Evolutionary conservation across 495 filamentous ascomycete genomes (phyloP).

Genomic region (Neurospora sp.): DNA sequence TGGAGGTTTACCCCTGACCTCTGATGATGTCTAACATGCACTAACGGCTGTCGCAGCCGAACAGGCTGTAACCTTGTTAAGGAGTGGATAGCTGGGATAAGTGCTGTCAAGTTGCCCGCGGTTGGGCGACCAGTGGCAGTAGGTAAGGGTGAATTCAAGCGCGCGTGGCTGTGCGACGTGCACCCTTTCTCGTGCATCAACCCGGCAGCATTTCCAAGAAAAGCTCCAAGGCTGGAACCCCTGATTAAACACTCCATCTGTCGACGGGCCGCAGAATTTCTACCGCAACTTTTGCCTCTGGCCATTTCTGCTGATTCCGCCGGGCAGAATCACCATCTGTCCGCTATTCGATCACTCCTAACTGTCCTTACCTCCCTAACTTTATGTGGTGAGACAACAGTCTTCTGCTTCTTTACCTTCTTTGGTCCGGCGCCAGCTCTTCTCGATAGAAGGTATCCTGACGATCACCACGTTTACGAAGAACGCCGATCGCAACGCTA

Average conservation of each 20-base stretch:
- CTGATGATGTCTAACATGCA: background rate
- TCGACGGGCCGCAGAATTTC: background rate
- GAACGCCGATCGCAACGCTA: background rate
- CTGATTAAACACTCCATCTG: background rate
- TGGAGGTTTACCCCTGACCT: background rate
- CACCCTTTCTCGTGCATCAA: conserved; percentile 17
- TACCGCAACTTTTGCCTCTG: background rate
- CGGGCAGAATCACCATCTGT: background rate
- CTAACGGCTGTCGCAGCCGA: background rate
- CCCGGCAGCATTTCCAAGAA: conserved; percentile 6
- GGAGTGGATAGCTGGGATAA: background rate
- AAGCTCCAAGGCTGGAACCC: conserved; percentile 1
- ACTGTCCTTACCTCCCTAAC: background rate
- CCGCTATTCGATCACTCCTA: background rate
- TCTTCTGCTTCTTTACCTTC: background rate
- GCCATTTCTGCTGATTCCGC: conserved; percentile 1
- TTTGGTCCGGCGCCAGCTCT: background rate
- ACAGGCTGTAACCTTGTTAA: background rate
- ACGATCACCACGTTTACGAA: background rate
- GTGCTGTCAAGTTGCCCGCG: background rate
- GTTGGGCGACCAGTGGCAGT: background rate
- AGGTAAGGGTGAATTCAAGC: background rate
- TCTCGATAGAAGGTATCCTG: background rate
- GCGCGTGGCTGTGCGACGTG: conserved; percentile 12
- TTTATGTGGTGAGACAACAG: background rate